Base-by-base conservation (phyloP, 2,329 filamentous ascomycete genomes). In the Sclerotinia borealis region DNA sequence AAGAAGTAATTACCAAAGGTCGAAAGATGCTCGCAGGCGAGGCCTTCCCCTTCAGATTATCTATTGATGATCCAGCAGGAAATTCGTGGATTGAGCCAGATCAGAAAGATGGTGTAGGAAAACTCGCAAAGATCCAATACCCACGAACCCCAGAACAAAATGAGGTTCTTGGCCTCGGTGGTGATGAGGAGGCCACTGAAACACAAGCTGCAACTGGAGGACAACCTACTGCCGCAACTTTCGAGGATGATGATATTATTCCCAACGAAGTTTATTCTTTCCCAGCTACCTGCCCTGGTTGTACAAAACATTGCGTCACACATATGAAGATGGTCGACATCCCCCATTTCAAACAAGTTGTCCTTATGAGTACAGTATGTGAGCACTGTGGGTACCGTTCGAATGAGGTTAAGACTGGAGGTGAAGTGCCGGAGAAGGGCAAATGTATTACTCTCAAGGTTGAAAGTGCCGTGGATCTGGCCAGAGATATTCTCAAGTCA, bases 311-410 rank as follows among this genome's bases (percentile, higher is more conserved):
- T 5, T 97, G 93, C 78, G 86, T 87, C 4, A 96, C 96, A 11
- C 93, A 96, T 77, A 97, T 97, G 92, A 96, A 97, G 81, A 96
- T 96, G 88, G 92, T 98, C 63, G 92, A 96, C 72, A 97, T 99
- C 67, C 95, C 95, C 0, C 90, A 96, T 78, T 99, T 99, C 80
- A 96, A 97, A 79, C 91, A 98, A 74, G 95, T 99, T 3, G 88
- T 97, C 47, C 83, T 99, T 71, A 98, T 96, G 91, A 93, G 88
- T 70, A 98, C 93, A 2, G 88, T 92, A 34, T 99, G 95, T 78
- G 88, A 93, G 34, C 83, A 89, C 76, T 99, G 95, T 75, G 93
- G 93, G 64, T 96, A 98, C 80, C 89, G 92, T 67, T 95, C 90
- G 70, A 98, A 96, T 77, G 95, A 99, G 76, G 92, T 99, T 75